phyloP scores from a whole-genome alignment of 352 stramenopile genomes.

The Pythium scleroteichum region DNA sequence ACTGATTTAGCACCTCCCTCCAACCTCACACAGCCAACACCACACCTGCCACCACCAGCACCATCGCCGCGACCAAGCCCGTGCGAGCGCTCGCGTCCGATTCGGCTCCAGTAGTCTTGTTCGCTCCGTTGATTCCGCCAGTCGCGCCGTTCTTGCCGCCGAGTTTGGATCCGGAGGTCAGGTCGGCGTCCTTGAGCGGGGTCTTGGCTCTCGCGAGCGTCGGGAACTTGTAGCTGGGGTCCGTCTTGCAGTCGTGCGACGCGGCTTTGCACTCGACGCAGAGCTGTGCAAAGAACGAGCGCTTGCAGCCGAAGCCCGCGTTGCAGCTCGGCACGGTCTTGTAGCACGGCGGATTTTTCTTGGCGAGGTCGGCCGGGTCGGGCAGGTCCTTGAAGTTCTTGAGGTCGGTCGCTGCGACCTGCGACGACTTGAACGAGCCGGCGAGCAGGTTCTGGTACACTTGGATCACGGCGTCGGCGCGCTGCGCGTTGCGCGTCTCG shows the following conservation, averaged over 20 bases:
- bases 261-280: constrained; percentile 49
- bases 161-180: constrained; percentile 25
- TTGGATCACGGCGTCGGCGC: constrained; percentile 44
- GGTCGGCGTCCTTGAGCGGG: constrained; percentile 8
- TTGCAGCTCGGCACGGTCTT: constrained; percentile 54
- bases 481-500: constrained; percentile 47
- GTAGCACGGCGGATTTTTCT: constrained; percentile 73
- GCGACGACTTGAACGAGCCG: constrained; percentile 34
- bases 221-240: constrained; percentile 56
- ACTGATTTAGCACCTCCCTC: no score
- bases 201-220: constrained; percentile 53
- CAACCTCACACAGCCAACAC: no score
- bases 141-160: constrained; percentile 19
- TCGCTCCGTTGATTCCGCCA: background rate
- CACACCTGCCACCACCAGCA: no score
- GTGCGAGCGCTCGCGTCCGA: no score
- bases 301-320: constrained; percentile 58
- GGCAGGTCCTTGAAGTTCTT: constrained; percentile 53
- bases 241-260: constrained; percentile 41
- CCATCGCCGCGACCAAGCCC: no score
- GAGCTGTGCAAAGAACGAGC: constrained; percentile 66
- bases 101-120: background rate
- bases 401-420: constrained; percentile 41
- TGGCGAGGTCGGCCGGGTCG: constrained; percentile 40
- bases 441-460: constrained; percentile 47